phyloP scores from a whole-genome alignment of 2,329 filamentous ascomycete genomes.

The Trichophyton verrucosum region DNA sequence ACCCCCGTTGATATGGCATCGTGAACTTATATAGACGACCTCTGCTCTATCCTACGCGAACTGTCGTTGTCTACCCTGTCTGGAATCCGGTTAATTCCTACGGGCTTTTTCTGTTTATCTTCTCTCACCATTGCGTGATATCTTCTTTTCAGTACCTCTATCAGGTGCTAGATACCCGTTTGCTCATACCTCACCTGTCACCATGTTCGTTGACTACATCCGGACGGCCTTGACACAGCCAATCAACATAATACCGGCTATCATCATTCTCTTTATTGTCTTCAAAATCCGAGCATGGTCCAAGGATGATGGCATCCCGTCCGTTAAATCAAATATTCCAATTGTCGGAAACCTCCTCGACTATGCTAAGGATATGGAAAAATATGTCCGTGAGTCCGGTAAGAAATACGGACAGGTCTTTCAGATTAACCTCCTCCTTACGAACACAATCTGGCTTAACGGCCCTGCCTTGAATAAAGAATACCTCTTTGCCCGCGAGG shows the following conservation, averaged over 20 bases:
- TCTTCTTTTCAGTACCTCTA: not conserved
- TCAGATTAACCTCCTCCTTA: slow-evolving; percentile 10
- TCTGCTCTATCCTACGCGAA: not conserved
- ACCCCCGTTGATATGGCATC: not conserved
- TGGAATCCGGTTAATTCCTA: not conserved
- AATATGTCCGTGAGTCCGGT: slow-evolving; percentile 7
- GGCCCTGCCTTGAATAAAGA: slow-evolving; percentile 10
- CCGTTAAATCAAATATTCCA: slow-evolving; percentile 9
- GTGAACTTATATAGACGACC: not conserved
- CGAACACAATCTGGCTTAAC: slow-evolving; percentile 11
- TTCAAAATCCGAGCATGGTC: slow-evolving; percentile 3
- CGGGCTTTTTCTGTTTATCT: not conserved
- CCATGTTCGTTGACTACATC: slow-evolving; percentile 5
- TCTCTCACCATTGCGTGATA: not conserved
- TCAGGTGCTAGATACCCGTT: not conserved
- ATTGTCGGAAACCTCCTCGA: slow-evolving; percentile 10
- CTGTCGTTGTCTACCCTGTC: not conserved
- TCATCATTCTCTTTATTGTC: slow-evolving; percentile 1
- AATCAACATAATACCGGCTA: slow-evolving; percentile 3
- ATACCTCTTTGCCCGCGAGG: slow-evolving; percentile 12
- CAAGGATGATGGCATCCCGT: slow-evolving; percentile 7
- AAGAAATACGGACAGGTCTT: slow-evolving; percentile 11
- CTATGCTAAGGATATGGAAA: slow-evolving; percentile 10
- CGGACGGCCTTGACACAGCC: slow-evolving; percentile 2
- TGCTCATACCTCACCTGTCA: not conserved